Evolutionary conservation across 192 early-diverging fungal genomes (phyloP).

Genomic region (Coemansia nantahalensis): DNA sequence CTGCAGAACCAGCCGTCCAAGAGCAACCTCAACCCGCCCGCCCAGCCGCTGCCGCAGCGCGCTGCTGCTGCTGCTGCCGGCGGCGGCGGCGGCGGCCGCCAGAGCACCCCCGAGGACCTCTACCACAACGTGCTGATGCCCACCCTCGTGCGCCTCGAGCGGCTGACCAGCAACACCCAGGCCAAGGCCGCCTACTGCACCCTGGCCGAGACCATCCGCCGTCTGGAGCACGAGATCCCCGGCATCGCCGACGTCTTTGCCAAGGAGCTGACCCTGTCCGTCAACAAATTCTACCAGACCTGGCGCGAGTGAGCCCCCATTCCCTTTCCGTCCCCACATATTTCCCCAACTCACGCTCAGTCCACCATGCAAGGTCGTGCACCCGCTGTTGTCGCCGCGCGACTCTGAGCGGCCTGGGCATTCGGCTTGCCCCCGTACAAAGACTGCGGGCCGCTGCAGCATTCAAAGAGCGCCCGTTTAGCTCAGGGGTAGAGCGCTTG

Average conservation of each 20-base stretch:
- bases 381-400: too few species aligned
- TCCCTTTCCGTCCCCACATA: neutral
- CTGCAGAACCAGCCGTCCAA: too few species aligned
- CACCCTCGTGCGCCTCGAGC: slow-evolving; percentile 47
- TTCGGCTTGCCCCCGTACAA: too few species aligned
- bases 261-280: slow-evolving; percentile 47
- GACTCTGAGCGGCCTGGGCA: too few species aligned
- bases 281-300: slow-evolving; percentile 52
- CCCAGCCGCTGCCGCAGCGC: too few species aligned
- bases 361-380: too few species aligned
- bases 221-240: slow-evolving; percentile 52
- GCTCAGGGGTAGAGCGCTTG: slow-evolving; percentile 36
- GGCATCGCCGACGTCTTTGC: slow-evolving; percentile 54
- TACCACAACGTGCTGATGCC: slow-evolving; percentile 55
- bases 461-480: too few species aligned
- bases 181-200: slow-evolving; percentile 49
- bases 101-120: slow-evolving; percentile 41
- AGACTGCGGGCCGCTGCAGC: too few species aligned
- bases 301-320: slow-evolving; percentile 31
- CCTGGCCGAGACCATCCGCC: slow-evolving; percentile 53
- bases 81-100: slow-evolving; percentile 19
- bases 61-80: too few species aligned
- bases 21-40: too few species aligned
- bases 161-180: slow-evolving; percentile 47
- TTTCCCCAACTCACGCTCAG: too few species aligned